Evolutionary conservation across 169 alveolate species (phyloP).

Genomic region (Theileria parva): DNA sequence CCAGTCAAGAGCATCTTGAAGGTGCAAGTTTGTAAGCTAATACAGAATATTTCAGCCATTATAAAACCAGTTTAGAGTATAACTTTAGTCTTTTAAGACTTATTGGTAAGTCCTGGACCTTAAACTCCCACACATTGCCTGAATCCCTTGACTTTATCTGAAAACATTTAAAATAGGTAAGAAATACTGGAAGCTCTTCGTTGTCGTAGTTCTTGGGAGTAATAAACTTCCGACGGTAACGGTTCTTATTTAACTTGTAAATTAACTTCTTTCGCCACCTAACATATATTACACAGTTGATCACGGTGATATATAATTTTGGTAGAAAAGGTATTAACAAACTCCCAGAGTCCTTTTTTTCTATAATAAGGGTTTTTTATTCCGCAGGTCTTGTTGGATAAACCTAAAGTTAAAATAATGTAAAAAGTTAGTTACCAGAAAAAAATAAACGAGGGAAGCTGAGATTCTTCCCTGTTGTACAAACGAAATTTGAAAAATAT

Average conservation of each 20-base stretch:
- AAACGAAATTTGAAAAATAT: background rate
- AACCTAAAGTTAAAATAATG: constrained; percentile 12
- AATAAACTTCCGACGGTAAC: constrained; percentile 69
- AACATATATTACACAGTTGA: background rate
- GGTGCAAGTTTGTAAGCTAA: constrained; percentile 67
- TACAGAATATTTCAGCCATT: background rate
- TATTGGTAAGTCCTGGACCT: constrained; percentile 74
- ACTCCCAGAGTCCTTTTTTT: constrained; percentile 81
- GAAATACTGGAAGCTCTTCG: constrained; percentile 62
- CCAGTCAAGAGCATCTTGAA: constrained; percentile 80
- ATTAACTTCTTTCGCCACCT: constrained; percentile 77
- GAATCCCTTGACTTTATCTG: constrained; percentile 45
- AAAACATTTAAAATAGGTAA: background rate
- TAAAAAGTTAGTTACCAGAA: constrained; percentile 37
- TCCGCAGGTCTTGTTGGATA: constrained; percentile 68
- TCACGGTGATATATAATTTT: background rate
- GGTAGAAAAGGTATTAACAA: background rate
- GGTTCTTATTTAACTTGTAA: constrained; percentile 55
- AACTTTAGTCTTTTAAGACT: constrained; percentile 71
- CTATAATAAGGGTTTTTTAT: constrained; percentile 77
- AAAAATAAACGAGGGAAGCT: constrained; percentile 8
- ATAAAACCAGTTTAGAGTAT: constrained; percentile 68
- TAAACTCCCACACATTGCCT: constrained; percentile 74
- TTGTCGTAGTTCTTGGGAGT: constrained; percentile 69
- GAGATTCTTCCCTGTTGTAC: background rate